Evolutionary conservation across 208 protist genomes (phyloP), one percentile per base, ranked within the genome.

Genomic region (Tritrichomonas musculus): DNA sequence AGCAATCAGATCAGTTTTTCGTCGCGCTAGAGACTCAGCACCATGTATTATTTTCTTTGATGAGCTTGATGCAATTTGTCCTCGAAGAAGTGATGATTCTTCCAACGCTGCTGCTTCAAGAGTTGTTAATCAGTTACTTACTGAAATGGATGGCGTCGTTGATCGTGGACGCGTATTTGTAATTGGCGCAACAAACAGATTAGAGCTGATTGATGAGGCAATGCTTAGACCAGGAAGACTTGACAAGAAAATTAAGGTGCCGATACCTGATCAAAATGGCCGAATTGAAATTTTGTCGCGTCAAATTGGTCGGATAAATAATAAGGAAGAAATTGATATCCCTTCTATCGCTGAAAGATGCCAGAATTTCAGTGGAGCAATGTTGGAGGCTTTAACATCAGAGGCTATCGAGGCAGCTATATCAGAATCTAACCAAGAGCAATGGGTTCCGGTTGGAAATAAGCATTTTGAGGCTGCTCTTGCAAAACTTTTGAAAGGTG

Each of bases 61-160:
- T 92, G 94, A 95, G 60, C 39, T 95, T 5, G 94, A 95, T 73
- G 93, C 94, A 9, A 77, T 95, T 13, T 95, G 94, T 60, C 94
- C 94, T 27, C 25, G 75, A 39, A 75, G 94, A 64, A 92, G 88
- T 33, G 60, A 53, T 14, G 84, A 77, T 55, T 93, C 88, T 30
- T 36, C 11, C 14, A 92, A 92, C 30, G 55, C 53, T 65, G 73
- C 92, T 39, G 97, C 97, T 64, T 98, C 99, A 94, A 95, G 98
- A 20, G 97, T 99, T 30, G 99, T 99, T 13, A 99, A 99, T 95
- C 98, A 99, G 95, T 96, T 99, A 13, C 96, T 99, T 0, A 99
- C 99, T 3, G 98, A 95, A 69, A 94, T 95, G 93, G 98, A 99
- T 96, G 98, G 99, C n/a, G 94, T 99, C 1, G 98, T 99, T 64